phyloP scores from a whole-genome alignment of 139 green algal genomes.

The Asterochloris erici region DNA sequence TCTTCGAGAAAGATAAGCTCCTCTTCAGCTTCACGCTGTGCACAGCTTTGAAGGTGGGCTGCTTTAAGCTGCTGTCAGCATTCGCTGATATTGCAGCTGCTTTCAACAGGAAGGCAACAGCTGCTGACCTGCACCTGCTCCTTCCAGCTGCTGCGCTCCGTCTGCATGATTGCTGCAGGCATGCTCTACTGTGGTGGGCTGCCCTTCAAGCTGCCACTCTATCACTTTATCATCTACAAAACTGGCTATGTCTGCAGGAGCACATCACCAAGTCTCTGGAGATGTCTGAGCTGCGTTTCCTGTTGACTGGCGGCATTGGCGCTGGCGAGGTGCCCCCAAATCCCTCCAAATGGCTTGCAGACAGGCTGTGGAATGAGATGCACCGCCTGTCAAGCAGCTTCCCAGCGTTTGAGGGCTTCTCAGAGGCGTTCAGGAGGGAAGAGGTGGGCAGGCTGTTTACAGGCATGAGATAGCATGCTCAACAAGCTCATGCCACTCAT shows the following conservation, averaged over 20 bases:
- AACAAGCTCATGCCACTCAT: no score
- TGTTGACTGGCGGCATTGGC: slow-evolving; percentile 66
- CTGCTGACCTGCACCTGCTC: not conserved
- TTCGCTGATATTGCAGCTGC: not conserved
- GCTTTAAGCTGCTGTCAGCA: not conserved
- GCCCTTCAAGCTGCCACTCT: not conserved
- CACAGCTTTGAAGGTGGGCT: slow-evolving; percentile 39
- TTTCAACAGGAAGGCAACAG: no score
- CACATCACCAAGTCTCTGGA: slow-evolving; percentile 54
- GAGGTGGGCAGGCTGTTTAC: no score
- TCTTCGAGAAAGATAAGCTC: slow-evolving; percentile 86
- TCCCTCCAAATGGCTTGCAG: slow-evolving; percentile 53
- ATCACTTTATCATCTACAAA: not conserved
- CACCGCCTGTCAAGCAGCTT: slow-evolving; percentile 12
- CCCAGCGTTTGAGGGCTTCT: not conserved
- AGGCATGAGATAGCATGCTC: no score
- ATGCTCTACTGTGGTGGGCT: not conserved
- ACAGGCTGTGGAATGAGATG: slow-evolving; percentile 48
- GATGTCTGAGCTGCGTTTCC: slow-evolving; percentile 62
- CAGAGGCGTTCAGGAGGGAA: slow-evolving; percentile 22
- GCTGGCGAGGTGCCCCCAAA: slow-evolving; percentile 56
- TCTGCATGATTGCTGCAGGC: not conserved
- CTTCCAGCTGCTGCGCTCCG: not conserved
- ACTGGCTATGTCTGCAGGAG: slow-evolving; percentile 27
- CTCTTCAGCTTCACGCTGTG: slow-evolving; percentile 75